Evolutionary conservation across 148 eudicot genomes (phyloP).

Genomic region (Amaranthus palmeri): DNA sequence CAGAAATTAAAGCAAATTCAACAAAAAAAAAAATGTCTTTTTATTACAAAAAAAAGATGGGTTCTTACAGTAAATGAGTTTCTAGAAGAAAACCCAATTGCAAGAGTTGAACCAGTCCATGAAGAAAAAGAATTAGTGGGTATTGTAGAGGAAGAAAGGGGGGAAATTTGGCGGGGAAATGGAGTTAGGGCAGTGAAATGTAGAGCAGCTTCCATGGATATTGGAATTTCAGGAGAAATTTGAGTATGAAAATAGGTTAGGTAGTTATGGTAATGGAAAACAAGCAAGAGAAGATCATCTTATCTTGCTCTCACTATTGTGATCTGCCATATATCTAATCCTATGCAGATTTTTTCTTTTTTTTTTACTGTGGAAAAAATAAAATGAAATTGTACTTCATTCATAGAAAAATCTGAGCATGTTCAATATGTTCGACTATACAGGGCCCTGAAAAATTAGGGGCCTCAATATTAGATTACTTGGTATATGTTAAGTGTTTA

Average conservation of each 20-base stretch:
- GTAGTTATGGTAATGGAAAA: slow-evolving; percentile 4
- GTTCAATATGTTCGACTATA: too few relatives aligned
- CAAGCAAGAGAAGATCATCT: slow-evolving; percentile 7
- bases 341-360: too few relatives aligned
- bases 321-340: too few relatives aligned
- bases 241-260: neutral
- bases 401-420: too few relatives aligned
- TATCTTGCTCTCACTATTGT: neutral
- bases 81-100: slow-evolving; percentile 43
- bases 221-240: neutral
- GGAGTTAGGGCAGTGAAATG: slow-evolving; percentile 26
- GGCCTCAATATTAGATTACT: too few relatives aligned
- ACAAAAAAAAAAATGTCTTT: neutral
- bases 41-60: neutral
- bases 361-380: too few relatives aligned
- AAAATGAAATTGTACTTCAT: too few relatives aligned
- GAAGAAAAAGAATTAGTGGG: slow-evolving; percentile 29
- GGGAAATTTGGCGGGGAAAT: slow-evolving; percentile 48
- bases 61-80: slow-evolving; percentile 50
- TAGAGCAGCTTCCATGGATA: slow-evolving; percentile 39
- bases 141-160: slow-evolving; percentile 8
- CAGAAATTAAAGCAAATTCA: neutral
- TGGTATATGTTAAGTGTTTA: too few relatives aligned
- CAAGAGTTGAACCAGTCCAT: slow-evolving; percentile 35
- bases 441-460: too few relatives aligned